These are phyloP conservation scores for Alternaria gansuensis DNA, from an alignment of 2,329 filamentous ascomycete genomes.

Conservation along the genomic window DNA sequence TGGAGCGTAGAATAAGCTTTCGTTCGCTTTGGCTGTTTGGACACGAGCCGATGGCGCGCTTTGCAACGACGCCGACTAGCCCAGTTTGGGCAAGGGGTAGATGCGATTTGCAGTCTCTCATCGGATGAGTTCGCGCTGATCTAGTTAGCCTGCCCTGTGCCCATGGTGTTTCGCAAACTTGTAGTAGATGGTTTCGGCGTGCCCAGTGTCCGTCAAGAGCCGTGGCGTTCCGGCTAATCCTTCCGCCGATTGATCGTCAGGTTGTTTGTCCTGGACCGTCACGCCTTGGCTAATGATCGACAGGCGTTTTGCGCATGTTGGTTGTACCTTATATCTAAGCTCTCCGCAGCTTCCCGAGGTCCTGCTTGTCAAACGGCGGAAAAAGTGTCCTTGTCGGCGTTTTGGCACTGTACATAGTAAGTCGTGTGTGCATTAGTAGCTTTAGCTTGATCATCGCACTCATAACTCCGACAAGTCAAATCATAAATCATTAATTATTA, in stretches of 20 bases:
- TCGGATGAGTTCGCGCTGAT: background rate
- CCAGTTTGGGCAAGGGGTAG: background rate
- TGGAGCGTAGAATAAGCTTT: background rate
- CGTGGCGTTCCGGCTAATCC: conserved; percentile 14
- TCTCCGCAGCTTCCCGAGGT: conserved; percentile 17
- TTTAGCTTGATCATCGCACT: conserved; percentile 1
- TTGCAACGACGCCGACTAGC: conserved; percentile 1
- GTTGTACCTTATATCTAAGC: conserved; percentile 18
- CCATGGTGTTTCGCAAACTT: conserved; percentile 9
- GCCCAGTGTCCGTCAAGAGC: conserved; percentile 8
- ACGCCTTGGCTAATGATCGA: conserved; percentile 15
- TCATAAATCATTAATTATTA: background rate
- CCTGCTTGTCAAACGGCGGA: conserved; percentile 6
- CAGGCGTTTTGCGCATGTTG: conserved; percentile 12
- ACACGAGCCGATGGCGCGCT: conserved; percentile 1
- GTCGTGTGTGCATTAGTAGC: conserved; percentile 1
- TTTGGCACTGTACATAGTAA: background rate
- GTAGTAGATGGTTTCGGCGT: conserved; percentile 8
- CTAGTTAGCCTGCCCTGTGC: background rate
- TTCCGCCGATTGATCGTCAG: conserved; percentile 9
- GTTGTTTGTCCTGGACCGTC: conserved; percentile 4
- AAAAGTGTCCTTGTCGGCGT: conserved; percentile 1
- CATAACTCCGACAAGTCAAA: background rate
- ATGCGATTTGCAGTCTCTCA: background rate
- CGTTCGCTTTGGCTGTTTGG: background rate